phyloP scores from a whole-genome alignment of 371 early-diverging fungal species.

The Mortierella sp. region DNA sequence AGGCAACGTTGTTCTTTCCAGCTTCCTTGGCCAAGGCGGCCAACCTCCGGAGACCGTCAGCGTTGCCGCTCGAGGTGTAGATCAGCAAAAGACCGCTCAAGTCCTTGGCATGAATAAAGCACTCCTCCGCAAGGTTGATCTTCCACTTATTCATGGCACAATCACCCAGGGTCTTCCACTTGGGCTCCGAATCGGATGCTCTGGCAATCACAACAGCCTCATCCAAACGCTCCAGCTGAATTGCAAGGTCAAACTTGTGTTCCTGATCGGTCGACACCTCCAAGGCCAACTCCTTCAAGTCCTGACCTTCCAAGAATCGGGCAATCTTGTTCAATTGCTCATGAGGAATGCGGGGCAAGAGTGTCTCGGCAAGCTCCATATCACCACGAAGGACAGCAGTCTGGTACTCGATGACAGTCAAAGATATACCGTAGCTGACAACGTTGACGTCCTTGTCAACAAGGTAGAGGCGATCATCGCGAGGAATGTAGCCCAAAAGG shows the following conservation, averaged over 20 bases:
- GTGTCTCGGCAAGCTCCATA: slow-evolving; percentile 79
- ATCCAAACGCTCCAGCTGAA: slow-evolving; percentile 87
- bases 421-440: slow-evolving; percentile 89
- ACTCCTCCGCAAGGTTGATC: slow-evolving; percentile 89
- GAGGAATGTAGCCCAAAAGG: slow-evolving; percentile 93
- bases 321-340: slow-evolving; percentile 94
- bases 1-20: slow-evolving; percentile 92
- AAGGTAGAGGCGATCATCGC: slow-evolving; percentile 94
- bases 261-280: slow-evolving; percentile 94
- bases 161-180: slow-evolving; percentile 95
- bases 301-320: slow-evolving; percentile 94
- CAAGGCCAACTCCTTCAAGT: slow-evolving; percentile 91
- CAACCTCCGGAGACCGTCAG: slow-evolving; percentile 78
- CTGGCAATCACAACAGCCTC: slow-evolving; percentile 90
- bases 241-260: slow-evolving; percentile 95
- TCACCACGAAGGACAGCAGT: slow-evolving; percentile 96
- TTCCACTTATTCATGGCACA: slow-evolving; percentile 91
- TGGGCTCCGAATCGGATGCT: slow-evolving; percentile 82
- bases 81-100: slow-evolving; percentile 89
- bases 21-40: slow-evolving; percentile 83
- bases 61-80: slow-evolving; percentile 91
- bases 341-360: slow-evolving; percentile 86
- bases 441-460: slow-evolving; percentile 95
- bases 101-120: slow-evolving; percentile 90
- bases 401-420: slow-evolving; percentile 96